phyloP scores from a whole-genome alignment of 2,329 filamentous ascomycete genomes.

The Nannizziopsis barbatae region DNA sequence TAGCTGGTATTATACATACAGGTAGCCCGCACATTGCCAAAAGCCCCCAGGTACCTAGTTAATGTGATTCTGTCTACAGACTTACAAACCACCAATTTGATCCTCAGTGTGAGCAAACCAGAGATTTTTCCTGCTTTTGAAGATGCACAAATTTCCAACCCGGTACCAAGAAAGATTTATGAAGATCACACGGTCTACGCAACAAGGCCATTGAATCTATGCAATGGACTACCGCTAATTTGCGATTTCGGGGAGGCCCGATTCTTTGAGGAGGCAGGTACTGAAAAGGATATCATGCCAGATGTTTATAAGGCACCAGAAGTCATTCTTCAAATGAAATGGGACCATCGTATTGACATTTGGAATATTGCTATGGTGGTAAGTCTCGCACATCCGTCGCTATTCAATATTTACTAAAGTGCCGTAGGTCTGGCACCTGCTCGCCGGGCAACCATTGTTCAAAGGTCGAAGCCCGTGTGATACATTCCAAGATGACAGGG shows the following conservation, averaged over 20 bases:
- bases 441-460: conserved; percentile 3
- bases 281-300: conserved; percentile 17
- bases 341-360: conserved; percentile 20
- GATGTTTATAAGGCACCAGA: conserved; percentile 20
- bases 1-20: conserved; percentile 10
- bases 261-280: neutral
- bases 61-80: conserved; percentile 1
- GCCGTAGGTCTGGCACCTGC: conserved; percentile 12
- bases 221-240: conserved; percentile 6
- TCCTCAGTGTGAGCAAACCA: conserved; percentile 5
- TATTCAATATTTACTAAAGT: neutral
- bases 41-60: no score
- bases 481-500: conserved; percentile 5
- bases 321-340: conserved; percentile 20
- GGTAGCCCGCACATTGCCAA: no score
- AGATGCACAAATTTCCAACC: conserved; percentile 9
- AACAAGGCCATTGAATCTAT: conserved; percentile 1
- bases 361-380: conserved; percentile 21
- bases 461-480: neutral
- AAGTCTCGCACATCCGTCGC: neutral
- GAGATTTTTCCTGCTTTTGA: conserved; percentile 10
- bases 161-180: conserved; percentile 9
- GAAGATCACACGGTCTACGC: conserved; percentile 11
- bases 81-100: neutral
- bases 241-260: conserved; percentile 12